phyloP scores from a whole-genome alignment of 2,329 filamentous ascomycete genomes.

The Trichoderma sp. region DNA sequence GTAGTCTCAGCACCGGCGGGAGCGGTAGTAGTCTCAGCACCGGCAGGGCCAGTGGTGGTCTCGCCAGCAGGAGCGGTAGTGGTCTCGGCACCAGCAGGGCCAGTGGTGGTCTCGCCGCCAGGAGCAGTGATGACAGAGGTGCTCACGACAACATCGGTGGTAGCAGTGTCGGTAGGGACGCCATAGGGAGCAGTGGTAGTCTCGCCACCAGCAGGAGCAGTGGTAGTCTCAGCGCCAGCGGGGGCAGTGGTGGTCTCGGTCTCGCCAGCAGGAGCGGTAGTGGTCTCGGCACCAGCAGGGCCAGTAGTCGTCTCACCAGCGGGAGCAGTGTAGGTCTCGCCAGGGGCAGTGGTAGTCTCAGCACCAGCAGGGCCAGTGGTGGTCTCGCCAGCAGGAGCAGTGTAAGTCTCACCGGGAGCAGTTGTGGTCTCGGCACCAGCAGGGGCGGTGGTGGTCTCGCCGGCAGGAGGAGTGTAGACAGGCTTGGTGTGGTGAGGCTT shows the following conservation, averaged over 20 bases:
- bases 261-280: slow-evolving; percentile 25
- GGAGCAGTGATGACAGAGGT: slow-evolving; percentile 20
- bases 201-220: slow-evolving; percentile 12
- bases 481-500: background rate
- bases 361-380: background rate
- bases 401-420: slow-evolving; percentile 9
- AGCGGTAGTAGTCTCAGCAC: no score
- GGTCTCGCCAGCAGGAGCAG: slow-evolving; percentile 5
- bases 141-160: background rate
- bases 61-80: background rate
- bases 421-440: background rate
- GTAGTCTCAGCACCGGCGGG: slow-evolving; percentile 16
- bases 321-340: background rate
- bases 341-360: slow-evolving; percentile 24
- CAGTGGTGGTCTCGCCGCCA: background rate
- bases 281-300: slow-evolving; percentile 27
- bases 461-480: slow-evolving; percentile 8
- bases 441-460: slow-evolving; percentile 1
- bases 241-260: slow-evolving; percentile 27
- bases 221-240: slow-evolving; percentile 22
- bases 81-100: background rate
- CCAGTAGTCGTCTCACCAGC: background rate
- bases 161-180: background rate
- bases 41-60: no score
- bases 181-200: slow-evolving; percentile 21